phyloP scores from a whole-genome alignment of 257 asterid species.

The Solanum arcanum region DNA sequence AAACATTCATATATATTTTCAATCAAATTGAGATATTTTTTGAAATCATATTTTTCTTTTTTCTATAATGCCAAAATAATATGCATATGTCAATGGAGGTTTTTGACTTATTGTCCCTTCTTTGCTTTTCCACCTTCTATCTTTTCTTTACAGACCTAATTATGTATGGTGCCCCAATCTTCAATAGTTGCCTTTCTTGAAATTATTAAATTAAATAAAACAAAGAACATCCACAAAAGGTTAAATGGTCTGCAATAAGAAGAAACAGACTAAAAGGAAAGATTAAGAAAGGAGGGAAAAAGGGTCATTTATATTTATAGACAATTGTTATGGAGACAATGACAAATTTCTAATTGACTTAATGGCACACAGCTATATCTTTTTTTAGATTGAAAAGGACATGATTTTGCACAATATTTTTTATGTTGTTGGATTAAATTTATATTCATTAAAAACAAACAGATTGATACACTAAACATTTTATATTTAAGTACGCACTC shows the following conservation, averaged over 20 bases:
- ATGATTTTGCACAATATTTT: neutral
- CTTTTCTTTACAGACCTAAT: neutral
- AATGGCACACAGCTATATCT: neutral
- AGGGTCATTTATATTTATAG: neutral
- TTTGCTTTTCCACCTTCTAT: neutral
- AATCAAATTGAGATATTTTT: neutral
- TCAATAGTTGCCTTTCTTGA: neutral
- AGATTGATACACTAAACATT: neutral
- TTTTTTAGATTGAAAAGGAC: neutral
- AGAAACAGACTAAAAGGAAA: neutral
- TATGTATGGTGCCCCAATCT: neutral
- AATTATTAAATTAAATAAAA: neutral
- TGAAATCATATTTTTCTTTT: neutral
- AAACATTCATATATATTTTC: neutral
- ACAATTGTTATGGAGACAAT: neutral
- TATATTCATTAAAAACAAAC: no score
- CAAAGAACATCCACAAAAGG: neutral
- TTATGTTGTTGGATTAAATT: neutral
- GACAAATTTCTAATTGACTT: neutral
- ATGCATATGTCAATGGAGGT: neutral
- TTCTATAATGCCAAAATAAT: neutral
- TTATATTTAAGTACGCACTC: neutral
- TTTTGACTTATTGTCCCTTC: neutral
- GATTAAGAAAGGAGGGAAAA: neutral
- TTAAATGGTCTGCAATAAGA: neutral